Percentiles rank a stretch among this genome's conserved stretches.
Evolutionary conservation across 768 basidiomycete genomes (phyloP).

Genomic region (Lactarius akahatsu): DNA sequence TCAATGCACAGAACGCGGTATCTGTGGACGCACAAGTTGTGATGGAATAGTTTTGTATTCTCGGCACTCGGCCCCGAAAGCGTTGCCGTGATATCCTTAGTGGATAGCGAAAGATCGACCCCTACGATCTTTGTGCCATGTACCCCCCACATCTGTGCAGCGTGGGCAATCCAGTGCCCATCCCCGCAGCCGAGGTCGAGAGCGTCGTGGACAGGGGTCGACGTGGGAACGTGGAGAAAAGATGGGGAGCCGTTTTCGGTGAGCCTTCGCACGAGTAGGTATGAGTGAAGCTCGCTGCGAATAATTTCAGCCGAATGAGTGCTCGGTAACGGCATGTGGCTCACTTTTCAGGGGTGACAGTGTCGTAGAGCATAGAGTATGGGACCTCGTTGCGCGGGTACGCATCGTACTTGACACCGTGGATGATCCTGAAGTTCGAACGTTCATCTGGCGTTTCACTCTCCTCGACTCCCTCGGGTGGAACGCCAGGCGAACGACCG

Average conservation of each 20-base stretch:
- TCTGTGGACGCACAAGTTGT: slow-evolving; percentile 60
- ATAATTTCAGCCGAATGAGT: slow-evolving; percentile 22
- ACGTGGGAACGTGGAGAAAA: slow-evolving; percentile 51
- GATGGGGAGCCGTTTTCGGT: slow-evolving; percentile 54
- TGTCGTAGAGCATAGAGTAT: slow-evolving; percentile 17
- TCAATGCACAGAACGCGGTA: background rate
- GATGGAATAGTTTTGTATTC: slow-evolving; percentile 54
- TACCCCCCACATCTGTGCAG: slow-evolving; percentile 59
- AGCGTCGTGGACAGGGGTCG: slow-evolving; percentile 50
- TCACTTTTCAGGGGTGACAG: slow-evolving; percentile 14
- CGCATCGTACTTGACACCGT: slow-evolving; percentile 9
- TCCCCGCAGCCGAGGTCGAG: slow-evolving; percentile 78
- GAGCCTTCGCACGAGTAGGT: slow-evolving; percentile 53
- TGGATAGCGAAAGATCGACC: slow-evolving; percentile 56
- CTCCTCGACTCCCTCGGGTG: background rate
- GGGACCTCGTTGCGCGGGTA: slow-evolving; percentile 18
- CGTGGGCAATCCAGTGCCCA: slow-evolving; percentile 65
- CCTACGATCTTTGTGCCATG: slow-evolving; percentile 55
- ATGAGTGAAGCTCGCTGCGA: slow-evolving; percentile 58
- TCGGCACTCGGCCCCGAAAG: slow-evolving; percentile 30
- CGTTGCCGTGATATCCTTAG: slow-evolving; percentile 21
- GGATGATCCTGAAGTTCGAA: slow-evolving; percentile 8
- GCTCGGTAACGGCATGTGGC: background rate
- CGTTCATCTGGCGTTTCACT: background rate
- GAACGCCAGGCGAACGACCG: background rate